Conservation (phyloP, 2,329 filamentous ascomycete species). For the Penicillium hesseltinei region DNA sequence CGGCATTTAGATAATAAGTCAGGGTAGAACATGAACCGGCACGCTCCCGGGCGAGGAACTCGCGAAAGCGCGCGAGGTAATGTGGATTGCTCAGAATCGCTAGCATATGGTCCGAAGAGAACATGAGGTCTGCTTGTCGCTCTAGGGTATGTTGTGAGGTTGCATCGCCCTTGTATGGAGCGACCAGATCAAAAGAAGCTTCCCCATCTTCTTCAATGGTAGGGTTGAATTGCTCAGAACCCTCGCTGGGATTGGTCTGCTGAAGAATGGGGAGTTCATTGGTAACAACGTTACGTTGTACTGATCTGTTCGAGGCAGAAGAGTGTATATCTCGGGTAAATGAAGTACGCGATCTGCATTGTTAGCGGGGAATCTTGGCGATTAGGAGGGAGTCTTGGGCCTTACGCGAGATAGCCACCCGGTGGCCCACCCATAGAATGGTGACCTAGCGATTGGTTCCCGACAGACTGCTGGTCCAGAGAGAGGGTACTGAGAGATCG, state of each 20-base stretch:
- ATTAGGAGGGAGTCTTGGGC: not conserved
- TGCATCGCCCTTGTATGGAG: conserved; percentile 25
- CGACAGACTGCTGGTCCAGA: not conserved
- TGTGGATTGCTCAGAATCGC: conserved; percentile 64
- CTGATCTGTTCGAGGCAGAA: conserved; percentile 19
- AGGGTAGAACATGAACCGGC: conserved; percentile 64
- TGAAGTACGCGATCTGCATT: conserved; percentile 9
- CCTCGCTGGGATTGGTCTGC: conserved; percentile 24
- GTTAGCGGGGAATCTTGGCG: conserved; percentile 3
- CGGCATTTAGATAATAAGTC: conserved; percentile 69
- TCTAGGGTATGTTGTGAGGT: conserved; percentile 55
- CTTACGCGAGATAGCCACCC: not conserved
- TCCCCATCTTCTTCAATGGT: conserved; percentile 26
- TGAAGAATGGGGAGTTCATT: conserved; percentile 29
- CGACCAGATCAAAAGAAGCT: conserved; percentile 35
- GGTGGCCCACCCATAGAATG: not conserved
- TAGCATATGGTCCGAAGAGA: conserved; percentile 63
- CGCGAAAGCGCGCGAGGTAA: conserved; percentile 64
- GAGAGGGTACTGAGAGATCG: not conserved
- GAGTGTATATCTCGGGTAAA: conserved; percentile 8
- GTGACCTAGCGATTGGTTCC: conserved; percentile 1
- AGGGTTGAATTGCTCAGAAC: conserved; percentile 24
- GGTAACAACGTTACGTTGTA: conserved; percentile 22
- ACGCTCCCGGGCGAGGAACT: conserved; percentile 60
- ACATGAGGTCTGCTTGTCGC: conserved; percentile 60